Evolutionary conservation across 2,329 filamentous ascomycete species (phyloP).

Genomic region (Ophiostoma sp.): DNA sequence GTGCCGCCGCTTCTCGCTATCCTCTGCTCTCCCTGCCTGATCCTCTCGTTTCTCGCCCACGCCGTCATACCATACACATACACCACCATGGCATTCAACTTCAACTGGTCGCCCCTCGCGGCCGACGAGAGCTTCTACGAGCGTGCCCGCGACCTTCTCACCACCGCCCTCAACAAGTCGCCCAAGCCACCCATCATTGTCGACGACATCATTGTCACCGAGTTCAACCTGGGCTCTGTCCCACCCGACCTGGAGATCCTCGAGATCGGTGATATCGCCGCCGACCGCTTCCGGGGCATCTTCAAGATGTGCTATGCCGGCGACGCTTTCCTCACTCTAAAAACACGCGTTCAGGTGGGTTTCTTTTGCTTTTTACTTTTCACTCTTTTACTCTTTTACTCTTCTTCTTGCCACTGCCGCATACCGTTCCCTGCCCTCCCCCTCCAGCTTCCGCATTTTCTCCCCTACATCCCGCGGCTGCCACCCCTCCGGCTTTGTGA

Average conservation of each 20-base stretch:
- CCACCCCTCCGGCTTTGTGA: constrained; percentile 4
- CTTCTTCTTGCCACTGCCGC: constrained; percentile 13
- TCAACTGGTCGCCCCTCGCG: constrained; percentile 99
- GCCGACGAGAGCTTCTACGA: constrained; percentile 88
- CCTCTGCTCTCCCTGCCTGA: too few relatives aligned
- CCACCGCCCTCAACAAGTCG: constrained; percentile 91
- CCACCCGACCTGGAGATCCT: constrained; percentile 94
- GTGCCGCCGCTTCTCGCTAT: too few relatives aligned
- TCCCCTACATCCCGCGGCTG: too few relatives aligned
- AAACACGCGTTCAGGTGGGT: constrained; percentile 85
- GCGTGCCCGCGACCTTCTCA: constrained; percentile 88
- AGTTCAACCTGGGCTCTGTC: constrained; percentile 91
- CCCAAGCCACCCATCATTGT: constrained; percentile 98
- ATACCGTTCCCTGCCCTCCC: constrained; percentile 4
- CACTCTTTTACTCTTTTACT: constrained; percentile 6
- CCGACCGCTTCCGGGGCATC: constrained; percentile 94
- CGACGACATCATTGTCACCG: constrained; percentile 97
- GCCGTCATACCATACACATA: neutral
- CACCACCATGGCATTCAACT: constrained; percentile 93
- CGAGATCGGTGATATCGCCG: constrained; percentile 94
- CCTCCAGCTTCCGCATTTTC: constrained; percentile 11
- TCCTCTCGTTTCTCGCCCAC: too few relatives aligned
- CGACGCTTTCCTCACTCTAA: constrained; percentile 90
- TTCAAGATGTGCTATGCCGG: constrained; percentile 99
- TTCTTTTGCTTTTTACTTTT: constrained; percentile 20